These are phyloP conservation scores for Crataegus laevigata DNA, from an alignment of 306 rosid genomes.

Conservation along the genomic window DNA sequence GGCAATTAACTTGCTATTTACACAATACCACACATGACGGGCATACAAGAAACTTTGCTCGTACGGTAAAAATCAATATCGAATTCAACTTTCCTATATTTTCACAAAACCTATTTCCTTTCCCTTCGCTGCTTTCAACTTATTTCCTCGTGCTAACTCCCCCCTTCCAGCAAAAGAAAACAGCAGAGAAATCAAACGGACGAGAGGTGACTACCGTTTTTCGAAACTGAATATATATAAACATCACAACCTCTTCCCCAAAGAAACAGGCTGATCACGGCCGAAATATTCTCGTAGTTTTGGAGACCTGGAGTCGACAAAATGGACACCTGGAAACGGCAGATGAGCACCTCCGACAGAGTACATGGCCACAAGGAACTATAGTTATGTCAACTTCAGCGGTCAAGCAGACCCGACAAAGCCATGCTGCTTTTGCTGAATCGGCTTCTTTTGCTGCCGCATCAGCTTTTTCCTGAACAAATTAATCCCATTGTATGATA, in stretches of 20 bases:
- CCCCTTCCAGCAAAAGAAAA: neutral
- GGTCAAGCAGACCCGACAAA: constrained; percentile 80
- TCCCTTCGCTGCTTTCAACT: neutral
- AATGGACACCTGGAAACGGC: constrained; percentile 92
- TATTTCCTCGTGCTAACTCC: neutral
- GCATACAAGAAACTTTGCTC: no score
- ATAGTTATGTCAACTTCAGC: constrained; percentile 72
- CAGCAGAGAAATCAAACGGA: neutral
- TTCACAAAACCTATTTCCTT: neutral
- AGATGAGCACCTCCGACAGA: constrained; percentile 82
- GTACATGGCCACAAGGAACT: constrained; percentile 97
- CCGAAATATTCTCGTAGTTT: constrained; percentile 65
- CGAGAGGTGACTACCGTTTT: neutral
- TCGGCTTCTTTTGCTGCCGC: constrained; percentile 85
- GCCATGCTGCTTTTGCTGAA: constrained; percentile 88
- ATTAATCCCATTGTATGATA: neutral
- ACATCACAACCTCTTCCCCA: neutral
- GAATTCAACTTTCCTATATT: no score
- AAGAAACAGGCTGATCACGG: constrained; percentile 33
- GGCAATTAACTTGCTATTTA: no score
- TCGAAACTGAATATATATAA: neutral
- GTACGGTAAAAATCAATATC: no score
- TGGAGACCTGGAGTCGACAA: constrained; percentile 81
- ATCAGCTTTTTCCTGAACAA: constrained; percentile 69
- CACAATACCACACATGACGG: no score